Evolutionary conservation across 2,329 filamentous ascomycete species (phyloP).

Genomic region (Cytospora schulzeri): DNA sequence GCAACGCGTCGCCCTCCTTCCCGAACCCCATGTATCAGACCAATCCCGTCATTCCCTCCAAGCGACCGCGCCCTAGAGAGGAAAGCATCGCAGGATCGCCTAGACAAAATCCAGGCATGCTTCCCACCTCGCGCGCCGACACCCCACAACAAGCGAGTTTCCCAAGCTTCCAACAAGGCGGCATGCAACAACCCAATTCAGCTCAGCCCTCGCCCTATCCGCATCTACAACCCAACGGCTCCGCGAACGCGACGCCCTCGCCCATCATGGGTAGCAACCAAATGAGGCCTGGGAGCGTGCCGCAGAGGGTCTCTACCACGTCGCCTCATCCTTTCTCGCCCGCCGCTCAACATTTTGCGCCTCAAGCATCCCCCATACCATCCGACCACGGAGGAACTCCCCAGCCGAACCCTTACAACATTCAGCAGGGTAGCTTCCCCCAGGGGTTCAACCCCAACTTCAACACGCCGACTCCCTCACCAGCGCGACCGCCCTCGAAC

Average conservation of each 20-base stretch:
- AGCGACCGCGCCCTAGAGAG: conserved; percentile 78
- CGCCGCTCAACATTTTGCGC: conserved; percentile 65
- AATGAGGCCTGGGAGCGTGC: conserved; percentile 68
- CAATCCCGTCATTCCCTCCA: conserved; percentile 85
- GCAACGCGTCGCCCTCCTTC: conserved; percentile 80
- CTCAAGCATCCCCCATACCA: conserved; percentile 74
- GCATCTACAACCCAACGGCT: conserved; percentile 79
- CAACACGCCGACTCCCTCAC: conserved; percentile 54
- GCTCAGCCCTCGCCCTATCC: conserved; percentile 72
- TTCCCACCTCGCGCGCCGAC: conserved; percentile 85
- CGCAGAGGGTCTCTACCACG: conserved; percentile 83
- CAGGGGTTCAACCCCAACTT: conserved; percentile 63
- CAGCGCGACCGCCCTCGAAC: conserved; percentile 57
- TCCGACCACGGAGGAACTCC: conserved; percentile 76
- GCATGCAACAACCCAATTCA: conserved; percentile 63
- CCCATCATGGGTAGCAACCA: conserved; percentile 83
- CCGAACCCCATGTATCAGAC: conserved; percentile 80
- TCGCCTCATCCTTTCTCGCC: conserved; percentile 91
- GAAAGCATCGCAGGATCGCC: conserved; percentile 85
- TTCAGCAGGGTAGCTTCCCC: conserved; percentile 51
- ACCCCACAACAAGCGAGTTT: conserved; percentile 82
- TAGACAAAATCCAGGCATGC: conserved; percentile 70
- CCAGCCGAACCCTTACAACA: conserved; percentile 67
- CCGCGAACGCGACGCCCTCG: conserved; percentile 84
- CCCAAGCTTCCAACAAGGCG: conserved; percentile 66